These are phyloP conservation scores for Linaria vulgaris DNA, from an alignment of 257 asterid species.

Conservation along the genomic window DNA sequence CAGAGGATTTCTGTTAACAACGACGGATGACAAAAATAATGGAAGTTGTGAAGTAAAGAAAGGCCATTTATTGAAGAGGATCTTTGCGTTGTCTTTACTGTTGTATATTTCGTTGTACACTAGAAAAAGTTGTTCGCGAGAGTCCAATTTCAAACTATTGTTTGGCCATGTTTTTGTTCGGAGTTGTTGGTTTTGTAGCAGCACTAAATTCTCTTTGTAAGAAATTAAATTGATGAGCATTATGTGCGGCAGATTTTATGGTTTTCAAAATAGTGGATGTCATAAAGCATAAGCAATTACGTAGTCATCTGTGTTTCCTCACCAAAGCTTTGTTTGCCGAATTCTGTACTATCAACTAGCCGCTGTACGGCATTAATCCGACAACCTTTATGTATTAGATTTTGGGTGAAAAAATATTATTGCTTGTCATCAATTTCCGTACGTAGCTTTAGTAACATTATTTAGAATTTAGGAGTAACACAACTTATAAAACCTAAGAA, in stretches of 20 bases:
- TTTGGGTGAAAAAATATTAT: no score
- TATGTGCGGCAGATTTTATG: not conserved
- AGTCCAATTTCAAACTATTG: no score
- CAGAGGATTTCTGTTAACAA: no score
- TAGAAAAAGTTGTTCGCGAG: not conserved
- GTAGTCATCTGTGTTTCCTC: not conserved
- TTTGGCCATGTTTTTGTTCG: conserved; percentile 8
- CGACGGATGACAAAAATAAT: not conserved
- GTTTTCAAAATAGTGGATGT: not conserved
- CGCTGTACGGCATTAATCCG: no score
- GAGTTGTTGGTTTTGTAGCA: conserved; percentile 3
- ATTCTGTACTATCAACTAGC: no score
- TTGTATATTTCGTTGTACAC: conserved; percentile 4
- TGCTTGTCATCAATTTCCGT: no score
- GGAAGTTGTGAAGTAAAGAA: conserved; percentile 9
- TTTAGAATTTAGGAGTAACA: no score
- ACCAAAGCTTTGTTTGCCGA: not conserved
- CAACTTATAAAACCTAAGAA: no score
- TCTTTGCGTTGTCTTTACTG: not conserved
- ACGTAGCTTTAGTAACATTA: no score
- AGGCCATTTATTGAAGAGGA: not conserved
- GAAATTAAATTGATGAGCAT: not conserved
- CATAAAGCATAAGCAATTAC: not conserved
- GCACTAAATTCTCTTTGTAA: conserved; percentile 14
- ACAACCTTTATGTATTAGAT: no score